Conservation (phyloP, 768 basidiomycete species). For the Mycena epipterygia region DNA sequence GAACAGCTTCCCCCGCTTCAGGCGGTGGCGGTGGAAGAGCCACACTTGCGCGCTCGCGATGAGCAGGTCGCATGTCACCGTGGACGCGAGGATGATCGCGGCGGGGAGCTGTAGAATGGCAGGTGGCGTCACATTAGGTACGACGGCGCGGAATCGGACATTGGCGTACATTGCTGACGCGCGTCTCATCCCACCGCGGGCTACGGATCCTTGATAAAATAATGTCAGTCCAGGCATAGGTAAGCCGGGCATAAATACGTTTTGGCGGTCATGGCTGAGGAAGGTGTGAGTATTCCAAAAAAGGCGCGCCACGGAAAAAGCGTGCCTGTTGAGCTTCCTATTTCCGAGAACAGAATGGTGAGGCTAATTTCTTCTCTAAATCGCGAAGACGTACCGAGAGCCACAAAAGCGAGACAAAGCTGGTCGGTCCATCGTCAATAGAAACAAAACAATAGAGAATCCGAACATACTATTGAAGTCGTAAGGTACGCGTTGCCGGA, state of each 20-base stretch:
- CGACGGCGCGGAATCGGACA: background rate
- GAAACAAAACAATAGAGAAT: background rate
- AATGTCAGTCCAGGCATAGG: background rate
- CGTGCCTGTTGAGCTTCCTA: conserved; percentile 27
- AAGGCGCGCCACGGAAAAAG: background rate
- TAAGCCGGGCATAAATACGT: conserved; percentile 38
- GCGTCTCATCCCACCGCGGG: conserved; percentile 49
- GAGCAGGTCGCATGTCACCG: conserved; percentile 49
- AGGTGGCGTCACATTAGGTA: conserved; percentile 1
- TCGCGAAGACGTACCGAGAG: conserved; percentile 9
- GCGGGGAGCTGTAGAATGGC: conserved; percentile 42
- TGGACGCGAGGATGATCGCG: conserved; percentile 47
- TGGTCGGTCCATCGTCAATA: background rate
- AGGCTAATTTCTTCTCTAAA: background rate
- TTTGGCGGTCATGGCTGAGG: conserved; percentile 48
- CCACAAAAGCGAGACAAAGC: conserved; percentile 26
- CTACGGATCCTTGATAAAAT: conserved; percentile 39
- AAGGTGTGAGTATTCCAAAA: background rate
- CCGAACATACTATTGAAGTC: conserved; percentile 41
- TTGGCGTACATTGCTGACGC: conserved; percentile 47
- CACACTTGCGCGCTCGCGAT: conserved; percentile 50
- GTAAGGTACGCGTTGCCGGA: conserved; percentile 47
- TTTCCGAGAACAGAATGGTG: background rate
- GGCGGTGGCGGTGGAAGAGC: conserved; percentile 42
- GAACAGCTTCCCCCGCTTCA: conserved; percentile 48